Evolutionary conservation across 257 asterid genomes (phyloP).

Genomic region (Lavandula angustifolia): DNA sequence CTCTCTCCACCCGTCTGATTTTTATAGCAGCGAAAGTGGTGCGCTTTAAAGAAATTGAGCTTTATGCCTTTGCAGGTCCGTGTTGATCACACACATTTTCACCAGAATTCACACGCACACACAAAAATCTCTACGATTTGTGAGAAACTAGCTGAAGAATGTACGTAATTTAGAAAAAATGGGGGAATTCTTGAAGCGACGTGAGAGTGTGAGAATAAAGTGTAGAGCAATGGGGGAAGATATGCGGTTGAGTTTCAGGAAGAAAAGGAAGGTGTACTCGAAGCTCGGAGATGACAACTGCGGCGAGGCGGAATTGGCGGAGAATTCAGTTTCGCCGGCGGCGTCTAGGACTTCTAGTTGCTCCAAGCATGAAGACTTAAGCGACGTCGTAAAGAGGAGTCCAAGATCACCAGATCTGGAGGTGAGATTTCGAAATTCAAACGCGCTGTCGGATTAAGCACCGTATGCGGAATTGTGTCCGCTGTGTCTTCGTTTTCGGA

Average conservation of each 20-base stretch:
- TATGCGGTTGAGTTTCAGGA: conserved; percentile 41
- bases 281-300: conserved; percentile 30
- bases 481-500: conserved; percentile 19
- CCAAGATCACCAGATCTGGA: conserved; percentile 68
- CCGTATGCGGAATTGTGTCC: conserved; percentile 15
- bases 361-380: conserved; percentile 30
- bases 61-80: conserved; percentile 43
- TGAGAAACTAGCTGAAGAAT: background rate
- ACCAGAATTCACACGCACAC: background rate
- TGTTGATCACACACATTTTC: conserved; percentile 33
- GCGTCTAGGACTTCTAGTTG: conserved; percentile 43
- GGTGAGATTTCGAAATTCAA: conserved; percentile 45
- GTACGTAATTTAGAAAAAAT: conserved; percentile 27
- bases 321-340: conserved; percentile 47
- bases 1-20: conserved; percentile 27
- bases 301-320: conserved; percentile 34
- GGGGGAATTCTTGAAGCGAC: conserved; percentile 43
- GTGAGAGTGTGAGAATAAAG: conserved; percentile 35
- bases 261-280: conserved; percentile 54
- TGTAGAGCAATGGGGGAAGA: conserved; percentile 46
- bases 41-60: conserved; percentile 37
- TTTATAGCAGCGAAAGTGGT: conserved; percentile 36
- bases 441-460: conserved; percentile 8
- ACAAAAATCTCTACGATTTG: background rate
- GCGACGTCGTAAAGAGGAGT: conserved; percentile 37